Conservation (phyloP, 495 filamentous ascomycete species). For the Xylaria longipes region DNA sequence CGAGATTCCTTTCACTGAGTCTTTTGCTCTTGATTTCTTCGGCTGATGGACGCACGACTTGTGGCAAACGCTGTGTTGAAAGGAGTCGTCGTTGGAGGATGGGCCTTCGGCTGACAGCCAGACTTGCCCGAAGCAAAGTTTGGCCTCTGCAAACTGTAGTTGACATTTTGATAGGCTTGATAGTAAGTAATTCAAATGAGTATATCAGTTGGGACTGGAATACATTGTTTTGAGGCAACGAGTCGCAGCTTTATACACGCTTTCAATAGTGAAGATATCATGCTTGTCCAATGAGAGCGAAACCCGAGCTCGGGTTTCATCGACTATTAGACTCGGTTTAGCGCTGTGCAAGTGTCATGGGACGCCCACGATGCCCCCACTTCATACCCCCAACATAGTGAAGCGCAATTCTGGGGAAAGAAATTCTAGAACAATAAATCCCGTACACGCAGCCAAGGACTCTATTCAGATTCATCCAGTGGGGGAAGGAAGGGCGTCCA, state of each 20-base stretch:
- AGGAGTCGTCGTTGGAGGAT: constrained; percentile 3
- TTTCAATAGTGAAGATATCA: not conserved
- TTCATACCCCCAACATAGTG: not conserved
- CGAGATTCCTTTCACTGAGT: constrained; percentile 50
- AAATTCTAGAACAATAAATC: not conserved
- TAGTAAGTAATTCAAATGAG: not conserved
- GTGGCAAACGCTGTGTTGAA: constrained; percentile 15
- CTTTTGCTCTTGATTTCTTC: constrained; percentile 28
- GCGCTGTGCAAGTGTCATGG: constrained; percentile 13
- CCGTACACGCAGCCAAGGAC: not conserved
- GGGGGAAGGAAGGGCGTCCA: not conserved
- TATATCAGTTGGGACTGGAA: not conserved
- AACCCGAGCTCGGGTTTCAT: constrained; percentile 25
- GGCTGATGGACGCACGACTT: constrained; percentile 28
- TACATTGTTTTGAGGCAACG: constrained; percentile 6
- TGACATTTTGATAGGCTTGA: constrained; percentile 9
- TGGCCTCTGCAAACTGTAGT: not conserved
- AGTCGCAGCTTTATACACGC: constrained; percentile 18
- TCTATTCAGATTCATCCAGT: not conserved
- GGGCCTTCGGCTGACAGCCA: not conserved
- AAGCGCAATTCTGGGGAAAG: not conserved
- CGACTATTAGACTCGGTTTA: constrained; percentile 1
- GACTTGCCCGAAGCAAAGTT: constrained; percentile 3
- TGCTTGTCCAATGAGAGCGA: constrained; percentile 16
- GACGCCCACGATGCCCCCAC: constrained; percentile 12